A percentile compares a stretch with the other conserved stretches of the same genome.
phyloP scores from a whole-genome alignment of 768 basidiomycete genomes.

The Pleurotus sapidus region DNA sequence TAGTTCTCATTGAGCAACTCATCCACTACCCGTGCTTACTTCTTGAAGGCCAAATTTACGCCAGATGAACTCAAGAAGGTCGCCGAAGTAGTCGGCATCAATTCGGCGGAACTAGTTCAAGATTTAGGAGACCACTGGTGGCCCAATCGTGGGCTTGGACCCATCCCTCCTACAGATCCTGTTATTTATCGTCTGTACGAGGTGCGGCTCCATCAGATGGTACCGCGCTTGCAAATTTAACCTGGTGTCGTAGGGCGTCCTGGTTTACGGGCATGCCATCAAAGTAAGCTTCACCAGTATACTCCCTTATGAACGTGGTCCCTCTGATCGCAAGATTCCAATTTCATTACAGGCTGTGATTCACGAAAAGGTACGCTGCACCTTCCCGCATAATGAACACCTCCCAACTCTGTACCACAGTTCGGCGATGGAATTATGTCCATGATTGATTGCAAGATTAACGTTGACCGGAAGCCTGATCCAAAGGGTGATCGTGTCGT shows the following conservation, averaged over 20 bases:
- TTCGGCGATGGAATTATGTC: conserved; percentile 90
- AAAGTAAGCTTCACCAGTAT: conserved; percentile 43
- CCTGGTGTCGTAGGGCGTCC: conserved; percentile 43
- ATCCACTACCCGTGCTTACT: background rate
- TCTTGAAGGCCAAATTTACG: conserved; percentile 61
- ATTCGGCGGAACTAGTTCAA: conserved; percentile 30
- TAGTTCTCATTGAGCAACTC: conserved; percentile 19
- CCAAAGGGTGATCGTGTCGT: conserved; percentile 80
- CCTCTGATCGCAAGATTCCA: background rate
- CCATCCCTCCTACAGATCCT: conserved; percentile 74
- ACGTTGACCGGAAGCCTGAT: conserved; percentile 64
- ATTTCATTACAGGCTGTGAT: conserved; percentile 51
- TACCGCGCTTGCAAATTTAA: background rate
- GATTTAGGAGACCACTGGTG: conserved; percentile 67
- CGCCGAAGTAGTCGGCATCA: conserved; percentile 45
- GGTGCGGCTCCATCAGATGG: conserved; percentile 32
- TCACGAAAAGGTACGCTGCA: conserved; percentile 60
- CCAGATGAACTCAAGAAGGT: conserved; percentile 57
- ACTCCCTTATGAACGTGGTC: background rate
- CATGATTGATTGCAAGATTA: conserved; percentile 81
- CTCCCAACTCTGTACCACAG: conserved; percentile 26
- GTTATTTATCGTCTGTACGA: conserved; percentile 82
- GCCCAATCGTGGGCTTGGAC: conserved; percentile 70
- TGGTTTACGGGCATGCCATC: conserved; percentile 79
- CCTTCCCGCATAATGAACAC: background rate